Conservation (phyloP, 352 stramenopile genomes). For the Lagenidium giganteum region DNA sequence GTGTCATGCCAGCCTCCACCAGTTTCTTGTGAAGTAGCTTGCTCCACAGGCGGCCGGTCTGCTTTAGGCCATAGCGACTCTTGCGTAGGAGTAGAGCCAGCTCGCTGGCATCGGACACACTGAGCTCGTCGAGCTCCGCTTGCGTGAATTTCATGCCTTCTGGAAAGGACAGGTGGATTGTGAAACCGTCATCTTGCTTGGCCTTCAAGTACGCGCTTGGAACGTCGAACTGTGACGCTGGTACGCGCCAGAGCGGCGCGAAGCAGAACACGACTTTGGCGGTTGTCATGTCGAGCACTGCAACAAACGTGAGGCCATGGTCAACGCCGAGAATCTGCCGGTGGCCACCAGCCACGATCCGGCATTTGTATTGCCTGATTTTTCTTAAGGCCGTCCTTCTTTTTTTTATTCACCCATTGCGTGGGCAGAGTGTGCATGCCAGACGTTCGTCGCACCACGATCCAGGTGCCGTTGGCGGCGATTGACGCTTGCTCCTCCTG, state of each 20-base stretch:
- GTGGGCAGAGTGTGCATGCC: slow-evolving; percentile 9
- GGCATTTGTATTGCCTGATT: slow-evolving; percentile 15
- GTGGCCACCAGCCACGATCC: slow-evolving; percentile 17
- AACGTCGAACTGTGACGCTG: slow-evolving; percentile 20
- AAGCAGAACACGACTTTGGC: slow-evolving; percentile 15
- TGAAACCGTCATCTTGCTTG: slow-evolving; percentile 7
- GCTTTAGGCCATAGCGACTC: slow-evolving; percentile 27
- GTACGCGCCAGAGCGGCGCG: slow-evolving; percentile 13
- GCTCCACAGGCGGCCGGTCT: slow-evolving; percentile 24
- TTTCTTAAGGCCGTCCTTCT: slow-evolving; percentile 3
- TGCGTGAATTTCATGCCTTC: slow-evolving; percentile 11
- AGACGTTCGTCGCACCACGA: not conserved
- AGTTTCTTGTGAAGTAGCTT: slow-evolving; percentile 18
- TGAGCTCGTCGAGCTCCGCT: slow-evolving; percentile 4
- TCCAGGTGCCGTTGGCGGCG: slow-evolving; percentile 7
- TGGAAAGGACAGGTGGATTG: slow-evolving; percentile 18
- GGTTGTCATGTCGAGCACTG: slow-evolving; percentile 21
- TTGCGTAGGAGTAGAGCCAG: slow-evolving; percentile 11
- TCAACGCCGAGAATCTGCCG: slow-evolving; percentile 15
- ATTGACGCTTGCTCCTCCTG: not conserved
- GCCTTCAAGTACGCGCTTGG: slow-evolving; percentile 30
- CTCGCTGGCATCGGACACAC: slow-evolving; percentile 4
- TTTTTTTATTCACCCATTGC: slow-evolving; percentile 27
- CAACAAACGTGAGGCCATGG: slow-evolving; percentile 16
- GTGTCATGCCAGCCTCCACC: slow-evolving; percentile 7